Evolutionary conservation across 768 basidiomycete genomes (phyloP), one percentile per base, ranked within the genome.

Genomic region (Boletus tomentosulus): DNA sequence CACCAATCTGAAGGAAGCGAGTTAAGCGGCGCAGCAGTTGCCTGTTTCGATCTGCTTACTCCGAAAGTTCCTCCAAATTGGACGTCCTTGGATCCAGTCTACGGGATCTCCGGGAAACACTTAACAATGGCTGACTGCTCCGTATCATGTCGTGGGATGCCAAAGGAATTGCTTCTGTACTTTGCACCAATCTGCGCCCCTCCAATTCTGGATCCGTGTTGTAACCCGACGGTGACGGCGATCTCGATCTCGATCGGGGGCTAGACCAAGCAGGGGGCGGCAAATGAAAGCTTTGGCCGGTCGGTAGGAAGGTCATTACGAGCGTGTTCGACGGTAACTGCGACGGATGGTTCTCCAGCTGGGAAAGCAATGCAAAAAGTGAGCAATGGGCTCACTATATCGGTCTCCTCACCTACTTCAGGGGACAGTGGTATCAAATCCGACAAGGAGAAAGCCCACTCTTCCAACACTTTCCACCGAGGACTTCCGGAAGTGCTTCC

Each of bases 311-410:
- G 15, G 80, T 76, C 41, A 93, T 57, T 15, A 92, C 70, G 8
- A 92, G 74, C 2, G 88, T 83, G 63, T 94, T 94, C 15, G 84
- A 85, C 1, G 89, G 84, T 30, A 92, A 68, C 46, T 74, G 74
- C 49, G 62, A 77, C 1, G 72, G 66, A 52, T 75, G 67, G n/a
- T 62, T 55, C 46, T 72, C 71, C 33, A 74, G 56, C 78, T 78
- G 43, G 22, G 34, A 48, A 50, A 30, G 24, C 5, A 46, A 56
- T 27, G 24, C 24, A 42, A 50, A 39, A 25, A 56, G 50, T 59
- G 47, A 62, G 60, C 24, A 13, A 56, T 28, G 44, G 41, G 51
- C 54, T 35, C 45, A 28, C 55, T 38, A 51, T 46, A 52, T 47
- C 38, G 19, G 50, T 48, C 41, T 37, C 38, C 46, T 44, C 38